These are phyloP conservation scores for Pachysolen tannophilus DNA, from an alignment of 805 yeast species.

Conservation along the genomic window DNA sequence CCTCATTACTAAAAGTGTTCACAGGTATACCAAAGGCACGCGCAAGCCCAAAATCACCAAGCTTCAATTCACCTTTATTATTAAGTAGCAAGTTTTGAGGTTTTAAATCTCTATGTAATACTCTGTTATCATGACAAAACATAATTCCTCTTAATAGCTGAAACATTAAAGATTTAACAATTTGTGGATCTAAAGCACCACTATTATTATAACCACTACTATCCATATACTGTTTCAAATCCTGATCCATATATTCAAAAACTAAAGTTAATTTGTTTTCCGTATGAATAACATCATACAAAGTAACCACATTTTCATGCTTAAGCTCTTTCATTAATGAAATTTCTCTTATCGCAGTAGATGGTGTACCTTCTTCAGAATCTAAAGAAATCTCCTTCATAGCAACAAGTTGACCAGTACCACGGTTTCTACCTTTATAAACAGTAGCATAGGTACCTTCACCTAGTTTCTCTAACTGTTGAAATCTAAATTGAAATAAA, in stretches of 20 bases:
- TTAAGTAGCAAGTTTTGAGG: slow-evolving; percentile 92
- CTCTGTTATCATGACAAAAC: slow-evolving; percentile 80
- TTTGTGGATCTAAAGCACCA: slow-evolving; percentile 65
- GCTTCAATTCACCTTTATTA: slow-evolving; percentile 81
- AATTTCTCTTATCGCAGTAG: slow-evolving; percentile 95
- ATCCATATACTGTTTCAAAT: slow-evolving; percentile 93
- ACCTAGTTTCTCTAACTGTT: slow-evolving; percentile 69
- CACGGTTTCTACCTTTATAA: slow-evolving; percentile 82
- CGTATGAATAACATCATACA: slow-evolving; percentile 93
- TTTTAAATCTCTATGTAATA: slow-evolving; percentile 81
- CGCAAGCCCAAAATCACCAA: slow-evolving; percentile 96
- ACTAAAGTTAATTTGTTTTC: slow-evolving; percentile 93
- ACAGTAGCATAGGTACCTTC: slow-evolving; percentile 99
- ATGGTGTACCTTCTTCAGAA: slow-evolving; percentile 97
- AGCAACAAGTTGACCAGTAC: slow-evolving; percentile 86
- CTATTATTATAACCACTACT: slow-evolving; percentile 38
- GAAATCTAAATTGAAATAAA: slow-evolving; percentile 6
- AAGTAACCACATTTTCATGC: slow-evolving; percentile 85
- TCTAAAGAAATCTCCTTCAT: slow-evolving; percentile 91
- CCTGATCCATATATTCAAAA: slow-evolving; percentile 89
- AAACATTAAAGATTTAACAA: slow-evolving; percentile 88
- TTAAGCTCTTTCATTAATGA: slow-evolving; percentile 91
- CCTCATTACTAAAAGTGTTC: slow-evolving; percentile 95
- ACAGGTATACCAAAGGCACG: slow-evolving; percentile 98
- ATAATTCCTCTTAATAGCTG: slow-evolving; percentile 85